These are phyloP conservation scores for Chytriomyces hyalinus DNA, from an alignment of 192 early-diverging fungal genomes.

Conservation along the genomic window DNA sequence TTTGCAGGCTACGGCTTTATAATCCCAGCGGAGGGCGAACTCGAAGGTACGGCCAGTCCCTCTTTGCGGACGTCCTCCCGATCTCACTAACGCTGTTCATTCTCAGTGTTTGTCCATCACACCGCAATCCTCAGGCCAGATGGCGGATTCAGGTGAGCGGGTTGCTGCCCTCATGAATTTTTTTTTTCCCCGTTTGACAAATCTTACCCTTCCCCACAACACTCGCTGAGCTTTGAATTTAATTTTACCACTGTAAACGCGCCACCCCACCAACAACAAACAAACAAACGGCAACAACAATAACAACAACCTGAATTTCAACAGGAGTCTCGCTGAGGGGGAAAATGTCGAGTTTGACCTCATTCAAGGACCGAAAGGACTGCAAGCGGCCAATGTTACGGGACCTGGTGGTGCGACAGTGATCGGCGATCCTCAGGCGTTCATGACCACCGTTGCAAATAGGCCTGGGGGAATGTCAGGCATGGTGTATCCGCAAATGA, in stretches of 20 bases:
- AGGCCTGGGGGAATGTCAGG: background rate
- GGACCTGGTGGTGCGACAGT: constrained; percentile 75
- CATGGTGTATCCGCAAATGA: background rate
- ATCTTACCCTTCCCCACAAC: too few relatives aligned
- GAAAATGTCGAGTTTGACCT: constrained; percentile 53
- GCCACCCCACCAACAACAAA: too few relatives aligned
- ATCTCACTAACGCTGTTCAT: background rate
- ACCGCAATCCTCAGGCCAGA: constrained; percentile 45
- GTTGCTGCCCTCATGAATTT: background rate
- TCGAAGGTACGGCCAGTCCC: constrained; percentile 68
- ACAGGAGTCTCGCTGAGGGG: constrained; percentile 46
- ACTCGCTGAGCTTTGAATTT: too few relatives aligned
- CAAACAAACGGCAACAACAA: too few relatives aligned
- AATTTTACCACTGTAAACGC: too few relatives aligned
- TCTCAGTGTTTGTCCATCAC: constrained; percentile 50
- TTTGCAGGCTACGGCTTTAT: constrained; percentile 81
- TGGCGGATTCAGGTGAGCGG: constrained; percentile 40
- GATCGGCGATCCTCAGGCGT: constrained; percentile 73
- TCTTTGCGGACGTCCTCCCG: background rate
- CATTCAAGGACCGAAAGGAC: constrained; percentile 75
- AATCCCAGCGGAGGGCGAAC: constrained; percentile 71
- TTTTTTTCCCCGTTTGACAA: background rate
- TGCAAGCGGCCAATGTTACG: constrained; percentile 81
- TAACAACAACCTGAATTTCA: too few relatives aligned
- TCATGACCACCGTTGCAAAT: background rate